Evolutionary conservation across 768 basidiomycete genomes (phyloP), one percentile per base, ranked within the genome.

Genomic region (Hygrophorus pudorinus): DNA sequence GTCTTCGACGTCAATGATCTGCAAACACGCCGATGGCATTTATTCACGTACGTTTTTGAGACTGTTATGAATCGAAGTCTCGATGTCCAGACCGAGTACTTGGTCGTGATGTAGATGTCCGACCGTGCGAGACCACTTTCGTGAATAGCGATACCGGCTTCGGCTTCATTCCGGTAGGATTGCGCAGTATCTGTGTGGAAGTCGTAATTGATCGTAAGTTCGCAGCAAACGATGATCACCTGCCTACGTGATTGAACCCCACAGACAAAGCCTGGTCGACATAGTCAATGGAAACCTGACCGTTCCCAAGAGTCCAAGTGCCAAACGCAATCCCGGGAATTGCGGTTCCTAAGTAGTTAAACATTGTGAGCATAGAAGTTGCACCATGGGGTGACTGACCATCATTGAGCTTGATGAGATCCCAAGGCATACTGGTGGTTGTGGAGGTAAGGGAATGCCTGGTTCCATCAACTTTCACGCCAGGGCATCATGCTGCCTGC

Each of bases 51-150:
- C 79, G 35, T 73, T 73, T 46, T 71, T 63, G 46, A 83, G 51
- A 43, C 77, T 79, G 51, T 78, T 68, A 21, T 67, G 55, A 35
- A 80, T 75, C 10, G 76, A 78, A 1, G 70, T 73, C 45, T 66
- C 65, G 27, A 79, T 73, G 47, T 73, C 72, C 42, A 76, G 58
- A 2, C 70, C 73, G 77, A 76, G 52, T 71, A 81, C 53, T 82
- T 81, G 24, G 80, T 82, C 2, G 79, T 83, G 50, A 85, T 70
- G 58, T 68, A 83, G 18, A 83, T 50, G 1, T 80, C 75, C 11
- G 64, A 45, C n/a, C 80, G 70, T 30, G 65, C 53, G 4, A 79
- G 65, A 1, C 79, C 78, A 48, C 73, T 79, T 50, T 81, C 72
- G 14, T 63, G 66, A 46, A 75, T 67, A 5, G 68, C 76, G 31